Percentiles rank a stretch among this genome's conserved stretches.
Evolutionary conservation across 306 rosid species (phyloP).

Genomic region (Gynostemma pentaphyllum): DNA sequence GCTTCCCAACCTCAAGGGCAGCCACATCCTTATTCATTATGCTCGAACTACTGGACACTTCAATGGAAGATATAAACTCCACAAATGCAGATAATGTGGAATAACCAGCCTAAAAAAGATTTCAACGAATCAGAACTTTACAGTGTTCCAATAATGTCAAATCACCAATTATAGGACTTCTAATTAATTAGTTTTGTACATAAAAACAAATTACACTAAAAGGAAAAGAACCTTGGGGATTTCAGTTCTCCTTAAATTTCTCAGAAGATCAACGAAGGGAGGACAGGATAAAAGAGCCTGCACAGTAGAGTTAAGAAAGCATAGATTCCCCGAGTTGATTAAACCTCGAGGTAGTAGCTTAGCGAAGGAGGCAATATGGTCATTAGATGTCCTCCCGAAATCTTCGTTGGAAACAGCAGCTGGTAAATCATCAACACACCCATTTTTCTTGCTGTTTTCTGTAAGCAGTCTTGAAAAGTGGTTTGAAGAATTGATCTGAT

Average conservation of each 20-base stretch:
- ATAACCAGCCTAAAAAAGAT: slow-evolving; percentile 49
- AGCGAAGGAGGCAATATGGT: slow-evolving; percentile 18
- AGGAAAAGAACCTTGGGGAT: slow-evolving; percentile 50
- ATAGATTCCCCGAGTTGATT: slow-evolving; percentile 72
- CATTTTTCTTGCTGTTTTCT: slow-evolving; percentile 24
- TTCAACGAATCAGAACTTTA: background rate
- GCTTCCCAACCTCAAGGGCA: slow-evolving; percentile 50
- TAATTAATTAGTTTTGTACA: background rate
- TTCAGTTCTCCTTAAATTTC: slow-evolving; percentile 43
- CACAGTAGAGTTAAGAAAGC: slow-evolving; percentile 80
- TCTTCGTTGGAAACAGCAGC: slow-evolving; percentile 18
- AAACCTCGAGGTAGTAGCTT: slow-evolving; percentile 69
- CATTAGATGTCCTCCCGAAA: slow-evolving; percentile 30
- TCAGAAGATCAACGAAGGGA: slow-evolving; percentile 70
- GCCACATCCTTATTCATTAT: slow-evolving; percentile 33
- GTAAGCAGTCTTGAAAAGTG: slow-evolving; percentile 35
- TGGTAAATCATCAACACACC: slow-evolving; percentile 19
- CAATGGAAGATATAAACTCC: slow-evolving; percentile 61
- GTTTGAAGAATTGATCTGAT: slow-evolving; percentile 27
- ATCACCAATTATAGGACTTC: background rate
- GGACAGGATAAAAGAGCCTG: slow-evolving; percentile 90
- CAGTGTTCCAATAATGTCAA: background rate
- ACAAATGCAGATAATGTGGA: slow-evolving; percentile 70
- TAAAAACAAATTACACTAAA: background rate
- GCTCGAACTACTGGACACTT: slow-evolving; percentile 37